These are phyloP conservation scores for Rhipidocladum racemiflorum DNA, from an alignment of 176 grass and related monocot genomes.

Conservation along the genomic window DNA sequence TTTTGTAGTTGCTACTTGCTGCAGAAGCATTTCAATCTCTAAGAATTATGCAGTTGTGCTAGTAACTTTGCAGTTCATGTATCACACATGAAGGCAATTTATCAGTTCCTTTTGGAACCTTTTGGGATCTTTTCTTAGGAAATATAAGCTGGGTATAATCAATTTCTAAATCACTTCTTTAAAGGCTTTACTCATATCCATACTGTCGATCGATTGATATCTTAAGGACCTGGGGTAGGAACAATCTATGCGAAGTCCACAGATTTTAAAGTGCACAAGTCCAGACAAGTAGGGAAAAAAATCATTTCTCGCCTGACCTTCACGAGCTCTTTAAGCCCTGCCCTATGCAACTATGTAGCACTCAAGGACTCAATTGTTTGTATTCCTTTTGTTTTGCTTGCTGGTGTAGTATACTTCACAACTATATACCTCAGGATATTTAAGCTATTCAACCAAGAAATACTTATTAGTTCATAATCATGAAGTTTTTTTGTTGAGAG, in stretches of 20 bases:
- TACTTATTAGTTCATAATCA: constrained; percentile 1
- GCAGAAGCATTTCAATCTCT: not conserved
- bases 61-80: not conserved
- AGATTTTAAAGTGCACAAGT: not conserved
- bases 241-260: not conserved
- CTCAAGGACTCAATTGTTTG: not conserved
- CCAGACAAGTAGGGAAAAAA: not conserved
- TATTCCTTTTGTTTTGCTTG: not conserved
- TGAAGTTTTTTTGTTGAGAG: not conserved
- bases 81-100: not conserved
- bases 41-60: not conserved
- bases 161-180: not conserved
- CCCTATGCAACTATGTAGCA: not conserved
- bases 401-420: not conserved
- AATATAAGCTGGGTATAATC: not conserved
- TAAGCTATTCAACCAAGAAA: not conserved
- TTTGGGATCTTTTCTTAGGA: not conserved
- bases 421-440: not conserved
- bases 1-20: not conserved
- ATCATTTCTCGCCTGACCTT: not conserved
- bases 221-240: not conserved
- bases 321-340: not conserved
- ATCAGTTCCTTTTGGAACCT: not conserved
- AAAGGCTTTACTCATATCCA: not conserved
- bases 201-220: not conserved